Conservation (phyloP, 2,329 filamentous ascomycete genomes). For the Fusarium floridanum region DNA sequence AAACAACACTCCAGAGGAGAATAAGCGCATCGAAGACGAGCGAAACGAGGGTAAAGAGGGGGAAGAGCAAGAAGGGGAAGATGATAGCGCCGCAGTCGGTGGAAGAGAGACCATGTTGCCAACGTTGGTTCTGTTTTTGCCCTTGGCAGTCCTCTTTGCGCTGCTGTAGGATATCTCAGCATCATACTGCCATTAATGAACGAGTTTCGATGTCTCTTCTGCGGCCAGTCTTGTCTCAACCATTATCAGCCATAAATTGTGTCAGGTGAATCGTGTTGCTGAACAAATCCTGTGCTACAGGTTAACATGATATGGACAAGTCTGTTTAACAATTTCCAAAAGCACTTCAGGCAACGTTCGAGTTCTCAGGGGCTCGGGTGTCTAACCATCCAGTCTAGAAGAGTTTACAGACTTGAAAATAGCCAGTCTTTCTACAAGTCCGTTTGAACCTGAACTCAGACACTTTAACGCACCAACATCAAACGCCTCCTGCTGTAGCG, state of each 20-base stretch:
- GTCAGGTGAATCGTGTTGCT: background rate
- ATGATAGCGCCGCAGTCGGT: background rate
- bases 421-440: background rate
- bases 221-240: no score
- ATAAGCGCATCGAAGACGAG: background rate
- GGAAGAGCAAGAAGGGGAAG: background rate
- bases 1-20: background rate
- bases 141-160: background rate
- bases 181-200: background rate
- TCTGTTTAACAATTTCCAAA: background rate
- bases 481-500: background rate
- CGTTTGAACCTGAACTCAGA: background rate
- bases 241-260: background rate
- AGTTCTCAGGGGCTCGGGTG: background rate
- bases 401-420: background rate
- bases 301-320: background rate
- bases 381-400: background rate
- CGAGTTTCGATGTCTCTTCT: no score
- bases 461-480: background rate
- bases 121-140: background rate
- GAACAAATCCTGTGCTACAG: background rate
- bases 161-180: background rate
- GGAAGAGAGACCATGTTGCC: background rate
- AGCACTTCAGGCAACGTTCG: background rate
- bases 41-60: background rate